Conservation (phyloP, 2,329 filamentous ascomycete genomes). For the Fusarium armeniacum region DNA sequence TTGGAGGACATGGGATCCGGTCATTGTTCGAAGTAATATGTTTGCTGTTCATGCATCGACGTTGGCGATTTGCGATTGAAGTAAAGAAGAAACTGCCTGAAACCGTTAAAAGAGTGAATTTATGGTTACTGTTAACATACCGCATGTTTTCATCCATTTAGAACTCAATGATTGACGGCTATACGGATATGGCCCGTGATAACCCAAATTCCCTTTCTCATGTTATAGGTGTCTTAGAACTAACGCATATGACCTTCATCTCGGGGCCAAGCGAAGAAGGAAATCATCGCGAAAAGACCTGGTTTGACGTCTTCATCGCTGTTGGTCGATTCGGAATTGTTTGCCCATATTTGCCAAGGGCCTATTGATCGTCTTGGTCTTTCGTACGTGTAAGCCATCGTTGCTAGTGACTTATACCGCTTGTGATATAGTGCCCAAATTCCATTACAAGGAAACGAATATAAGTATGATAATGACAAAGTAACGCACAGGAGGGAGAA, state of each 20-base stretch:
- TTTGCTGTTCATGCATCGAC: not conserved
- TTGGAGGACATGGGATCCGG: not conserved
- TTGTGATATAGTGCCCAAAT: constrained; percentile 15
- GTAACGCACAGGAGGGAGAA: not conserved
- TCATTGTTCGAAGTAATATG: not conserved
- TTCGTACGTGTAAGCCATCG: constrained; percentile 11
- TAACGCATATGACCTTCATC: constrained; percentile 6
- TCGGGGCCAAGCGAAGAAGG: constrained; percentile 4
- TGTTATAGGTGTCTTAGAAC: constrained; percentile 1
- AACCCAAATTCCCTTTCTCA: not conserved
- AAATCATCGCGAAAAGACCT: not conserved
- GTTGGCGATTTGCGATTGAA: not conserved
- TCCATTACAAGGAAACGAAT: not conserved
- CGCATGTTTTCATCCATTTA: not conserved
- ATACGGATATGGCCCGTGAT: not conserved
- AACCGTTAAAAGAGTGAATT: constrained; percentile 6
- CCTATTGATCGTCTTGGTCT: constrained; percentile 10
- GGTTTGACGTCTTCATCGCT: not conserved
- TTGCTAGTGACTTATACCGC: constrained; percentile 15
- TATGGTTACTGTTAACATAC: not conserved
- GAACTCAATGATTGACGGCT: not conserved
- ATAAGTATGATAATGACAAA: not conserved
- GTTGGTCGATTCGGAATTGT: constrained; percentile 8
- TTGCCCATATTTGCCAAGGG: constrained; percentile 21
- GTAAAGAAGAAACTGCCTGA: not conserved